Evolutionary conservation across 768 basidiomycete genomes (phyloP), one percentile per base, ranked within the genome.

Genomic region (Pulveroboletus sp.): DNA sequence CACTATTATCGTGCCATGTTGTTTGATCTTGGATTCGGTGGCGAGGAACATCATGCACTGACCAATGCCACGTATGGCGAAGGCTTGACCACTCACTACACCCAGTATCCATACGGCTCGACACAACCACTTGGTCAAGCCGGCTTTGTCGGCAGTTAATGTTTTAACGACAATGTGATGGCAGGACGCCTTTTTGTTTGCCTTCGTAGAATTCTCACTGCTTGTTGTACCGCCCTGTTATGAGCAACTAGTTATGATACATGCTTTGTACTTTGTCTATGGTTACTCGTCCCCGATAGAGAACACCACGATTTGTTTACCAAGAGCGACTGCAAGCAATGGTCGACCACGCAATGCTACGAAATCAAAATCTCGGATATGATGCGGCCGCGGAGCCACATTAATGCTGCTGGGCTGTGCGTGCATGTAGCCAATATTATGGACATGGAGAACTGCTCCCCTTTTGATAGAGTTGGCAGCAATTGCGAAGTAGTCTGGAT

Each of bases 1-100:
- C 72, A 79, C 45, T 90, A 90, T 65, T 87, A 81, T 75, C 79
- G 80, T 55, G 80, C 79, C 50, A 88, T 90, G 85, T 80, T 86
- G 55, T 68, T 82, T 38, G 85, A 89, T 55, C 76, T 87, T 14
- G 86, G 87, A 19, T 84, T 82, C 55, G 81, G 81, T 17, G 81
- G 62, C 34, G 64, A 61, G 21, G 70, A 72, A 12, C 66, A 49
- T 35, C 55, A 56, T 19, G 59, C 55, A 37, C 40, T 52, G 19
- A 23, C 57, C 49, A 60, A 52, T 25, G 24, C 40, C 21, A 17
- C 55, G 5, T 69, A 66, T 47, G 42, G 75, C 35, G 71, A 72
- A 45, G 67, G 59, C 23, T 69, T 77, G 37, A 52, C 56, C n/a
- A 42, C 61, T 40, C 62, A 65, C 40, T 69, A 68, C 52, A 56